phyloP scores from a whole-genome alignment of 2,329 filamentous ascomycete species.

The Beauveria scarabaeidicola region DNA sequence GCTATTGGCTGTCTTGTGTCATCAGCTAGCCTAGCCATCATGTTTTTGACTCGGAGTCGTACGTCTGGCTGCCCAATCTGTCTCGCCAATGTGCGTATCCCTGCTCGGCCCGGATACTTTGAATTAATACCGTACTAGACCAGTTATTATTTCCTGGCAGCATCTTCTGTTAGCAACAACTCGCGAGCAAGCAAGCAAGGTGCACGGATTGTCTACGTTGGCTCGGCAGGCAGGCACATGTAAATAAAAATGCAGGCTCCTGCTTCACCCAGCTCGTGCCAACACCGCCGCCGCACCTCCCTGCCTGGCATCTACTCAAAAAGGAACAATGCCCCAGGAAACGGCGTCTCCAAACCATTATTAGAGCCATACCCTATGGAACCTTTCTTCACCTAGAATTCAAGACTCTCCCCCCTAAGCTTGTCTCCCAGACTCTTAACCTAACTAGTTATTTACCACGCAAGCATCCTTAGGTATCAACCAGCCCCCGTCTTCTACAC shows the following conservation, averaged over 20 bases:
- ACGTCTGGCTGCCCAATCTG: slow-evolving; percentile 5
- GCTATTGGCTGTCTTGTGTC: not conserved
- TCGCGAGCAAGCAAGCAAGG: not conserved
- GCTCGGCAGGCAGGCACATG: slow-evolving; percentile 3
- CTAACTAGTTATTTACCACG: not conserved
- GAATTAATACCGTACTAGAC: too few species aligned
- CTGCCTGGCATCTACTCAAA: not conserved
- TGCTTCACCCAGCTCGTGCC: not conserved
- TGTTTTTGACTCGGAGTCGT: not conserved
- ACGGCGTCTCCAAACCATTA: not conserved
- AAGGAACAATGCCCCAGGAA: not conserved
- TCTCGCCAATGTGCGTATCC: not conserved
- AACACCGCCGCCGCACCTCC: slow-evolving; percentile 2
- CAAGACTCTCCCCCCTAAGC: not conserved
- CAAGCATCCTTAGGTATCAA: slow-evolving; percentile 8
- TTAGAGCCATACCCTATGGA: not conserved
- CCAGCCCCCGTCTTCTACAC: slow-evolving; percentile 9
- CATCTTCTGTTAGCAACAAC: too few species aligned
- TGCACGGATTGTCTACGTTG: not conserved
- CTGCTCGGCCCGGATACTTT: too few species aligned
- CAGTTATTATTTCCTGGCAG: not conserved
- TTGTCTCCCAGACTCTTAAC: slow-evolving; percentile 1
- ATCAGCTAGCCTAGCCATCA: not conserved
- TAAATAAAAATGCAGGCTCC: not conserved
- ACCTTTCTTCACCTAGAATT: not conserved